A percentile compares a stretch with the other conserved stretches of the same genome.
Evolutionary conservation across 129 eudicot genomes (phyloP).

Genomic region (Pulicaria dysenterica): DNA sequence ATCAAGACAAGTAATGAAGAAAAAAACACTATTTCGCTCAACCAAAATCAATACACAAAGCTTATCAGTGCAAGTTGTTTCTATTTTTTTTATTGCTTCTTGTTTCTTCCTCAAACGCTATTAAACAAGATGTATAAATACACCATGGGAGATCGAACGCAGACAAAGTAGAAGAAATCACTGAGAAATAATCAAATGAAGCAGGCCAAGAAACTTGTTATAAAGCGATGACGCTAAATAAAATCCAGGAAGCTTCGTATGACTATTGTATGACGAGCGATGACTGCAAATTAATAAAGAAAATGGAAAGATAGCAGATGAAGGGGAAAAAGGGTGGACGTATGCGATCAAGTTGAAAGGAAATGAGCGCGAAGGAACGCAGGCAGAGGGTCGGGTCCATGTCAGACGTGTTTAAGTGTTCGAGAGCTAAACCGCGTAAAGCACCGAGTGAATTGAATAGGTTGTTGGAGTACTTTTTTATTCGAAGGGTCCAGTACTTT

Average conservation of each 20-base stretch:
- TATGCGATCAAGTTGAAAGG: no score
- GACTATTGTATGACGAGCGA: background rate
- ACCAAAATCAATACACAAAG: background rate
- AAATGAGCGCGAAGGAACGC: background rate
- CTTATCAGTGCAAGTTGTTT: background rate
- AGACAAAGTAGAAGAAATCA: background rate
- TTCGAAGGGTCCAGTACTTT: background rate
- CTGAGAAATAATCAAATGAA: background rate
- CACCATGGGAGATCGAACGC: background rate
- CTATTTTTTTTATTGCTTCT: background rate
- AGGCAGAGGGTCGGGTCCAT: background rate
- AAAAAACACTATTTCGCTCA: background rate
- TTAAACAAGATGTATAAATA: background rate
- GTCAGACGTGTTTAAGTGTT: background rate
- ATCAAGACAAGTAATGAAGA: no score
- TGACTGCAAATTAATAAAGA: background rate
- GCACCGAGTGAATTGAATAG: background rate
- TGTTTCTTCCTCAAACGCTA: background rate
- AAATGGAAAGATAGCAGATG: background rate
- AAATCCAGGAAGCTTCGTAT: constrained; percentile 2
- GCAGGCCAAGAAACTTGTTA: background rate
- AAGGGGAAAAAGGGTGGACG: background rate
- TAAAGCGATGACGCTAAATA: background rate
- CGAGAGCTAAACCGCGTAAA: background rate
- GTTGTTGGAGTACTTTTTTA: background rate